A percentile compares a stretch with the other conserved stretches of the same genome.
These are phyloP conservation scores for Podila horticola DNA, from an alignment of 192 early-diverging fungal genomes.

Conservation along the genomic window DNA sequence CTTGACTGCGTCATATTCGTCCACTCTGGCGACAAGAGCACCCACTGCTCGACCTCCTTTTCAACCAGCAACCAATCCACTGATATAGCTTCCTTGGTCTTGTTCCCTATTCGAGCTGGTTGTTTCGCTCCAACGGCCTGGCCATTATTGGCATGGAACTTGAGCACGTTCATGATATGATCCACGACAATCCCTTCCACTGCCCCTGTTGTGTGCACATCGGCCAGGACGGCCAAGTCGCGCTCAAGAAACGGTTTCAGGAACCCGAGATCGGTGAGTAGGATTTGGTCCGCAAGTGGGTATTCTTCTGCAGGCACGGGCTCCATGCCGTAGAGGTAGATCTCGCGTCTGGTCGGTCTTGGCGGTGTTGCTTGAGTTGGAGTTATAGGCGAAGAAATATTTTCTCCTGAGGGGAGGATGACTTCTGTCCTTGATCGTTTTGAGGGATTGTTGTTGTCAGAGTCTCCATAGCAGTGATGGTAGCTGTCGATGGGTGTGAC, in stretches of 20 bases:
- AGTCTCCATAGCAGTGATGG: slow-evolving; percentile 10
- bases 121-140: too few species aligned
- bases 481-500: slow-evolving; percentile 43
- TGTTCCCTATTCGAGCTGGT: background rate
- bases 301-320: slow-evolving; percentile 15
- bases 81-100: background rate
- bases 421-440: background rate
- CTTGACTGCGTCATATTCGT: slow-evolving; percentile 1
- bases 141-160: background rate
- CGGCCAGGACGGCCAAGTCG: slow-evolving; percentile 28
- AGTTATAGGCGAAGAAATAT: background rate
- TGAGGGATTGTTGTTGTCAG: background rate
- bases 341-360: background rate
- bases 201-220: background rate
- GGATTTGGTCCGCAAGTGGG: slow-evolving; percentile 15
- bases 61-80: slow-evolving; percentile 7
- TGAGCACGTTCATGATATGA: slow-evolving; percentile 12
- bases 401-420: background rate
- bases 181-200: slow-evolving; percentile 17
- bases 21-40: background rate
- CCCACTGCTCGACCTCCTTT: slow-evolving; percentile 4
- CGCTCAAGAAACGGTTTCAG: slow-evolving; percentile 21
- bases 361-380: background rate
- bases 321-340: slow-evolving; percentile 21
- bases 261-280: background rate